phyloP scores from a whole-genome alignment of 352 stramenopile species.

The Phytophthora pini region DNA sequence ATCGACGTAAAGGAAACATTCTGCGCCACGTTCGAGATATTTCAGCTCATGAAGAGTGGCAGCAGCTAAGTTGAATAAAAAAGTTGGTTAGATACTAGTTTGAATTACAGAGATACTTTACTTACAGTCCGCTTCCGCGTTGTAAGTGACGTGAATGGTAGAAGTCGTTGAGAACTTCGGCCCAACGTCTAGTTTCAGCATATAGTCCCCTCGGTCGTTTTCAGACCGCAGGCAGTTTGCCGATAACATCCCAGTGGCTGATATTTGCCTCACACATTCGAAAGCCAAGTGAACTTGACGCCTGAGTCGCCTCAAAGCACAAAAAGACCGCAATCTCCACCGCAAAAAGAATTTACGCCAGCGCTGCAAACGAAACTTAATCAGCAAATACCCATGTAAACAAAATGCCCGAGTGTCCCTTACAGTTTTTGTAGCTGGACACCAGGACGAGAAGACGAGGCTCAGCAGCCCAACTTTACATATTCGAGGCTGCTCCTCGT shows the following conservation, averaged over 20 bases:
- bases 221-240: conserved; percentile 50
- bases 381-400: not conserved
- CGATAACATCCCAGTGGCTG: conserved; percentile 53
- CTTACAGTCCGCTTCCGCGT: conserved; percentile 76
- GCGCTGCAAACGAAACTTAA: conserved; percentile 21
- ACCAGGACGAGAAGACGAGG: conserved; percentile 60
- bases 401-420: not conserved
- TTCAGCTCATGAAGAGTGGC: conserved; percentile 75
- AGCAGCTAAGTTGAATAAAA: conserved; percentile 39
- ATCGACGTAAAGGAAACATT: conserved; percentile 77
- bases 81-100: not conserved
- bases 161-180: conserved; percentile 58
- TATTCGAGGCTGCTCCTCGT: conserved; percentile 50
- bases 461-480: conserved; percentile 54
- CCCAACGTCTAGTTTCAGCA: conserved; percentile 72
- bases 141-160: conserved; percentile 64
- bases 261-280: conserved; percentile 40
- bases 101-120: not conserved
- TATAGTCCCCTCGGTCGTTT: conserved; percentile 62
- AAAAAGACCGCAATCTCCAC: conserved; percentile 45
- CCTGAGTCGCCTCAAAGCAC: conserved; percentile 38
- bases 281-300: conserved; percentile 36
- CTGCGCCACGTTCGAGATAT: conserved; percentile 70
- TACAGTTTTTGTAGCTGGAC: conserved; percentile 45
- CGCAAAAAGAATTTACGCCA: conserved; percentile 54